Conservation (phyloP, 2,329 filamentous ascomycete genomes). For the Madurella fahalii region DNA sequence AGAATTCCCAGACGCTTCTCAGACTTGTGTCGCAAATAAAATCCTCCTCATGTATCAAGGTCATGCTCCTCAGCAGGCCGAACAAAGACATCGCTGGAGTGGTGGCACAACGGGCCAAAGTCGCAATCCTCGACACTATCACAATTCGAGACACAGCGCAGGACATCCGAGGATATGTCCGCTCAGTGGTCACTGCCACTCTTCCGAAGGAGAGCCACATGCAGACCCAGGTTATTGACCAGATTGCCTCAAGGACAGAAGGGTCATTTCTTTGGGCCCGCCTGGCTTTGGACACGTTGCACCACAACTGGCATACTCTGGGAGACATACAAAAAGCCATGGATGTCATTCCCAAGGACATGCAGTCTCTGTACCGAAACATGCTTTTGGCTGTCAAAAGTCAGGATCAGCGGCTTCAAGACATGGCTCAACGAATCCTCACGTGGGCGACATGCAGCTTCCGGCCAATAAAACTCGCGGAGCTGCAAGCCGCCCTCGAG, state of each 20-base stretch:
- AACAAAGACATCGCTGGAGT: not conserved
- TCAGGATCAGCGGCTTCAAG: not conserved
- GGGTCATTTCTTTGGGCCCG: conserved; percentile 11
- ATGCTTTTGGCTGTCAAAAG: conserved; percentile 1
- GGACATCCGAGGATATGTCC: not conserved
- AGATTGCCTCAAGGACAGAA: not conserved
- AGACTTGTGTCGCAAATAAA: not conserved
- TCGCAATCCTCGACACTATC: not conserved
- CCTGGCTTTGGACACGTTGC: conserved; percentile 1
- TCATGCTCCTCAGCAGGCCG: conserved; percentile 5
- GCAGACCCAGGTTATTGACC: not conserved
- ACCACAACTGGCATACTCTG: conserved; percentile 6
- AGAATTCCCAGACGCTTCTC: not conserved
- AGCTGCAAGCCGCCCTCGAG: conserved; percentile 1
- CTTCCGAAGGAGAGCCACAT: not conserved
- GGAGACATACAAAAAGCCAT: conserved; percentile 1
- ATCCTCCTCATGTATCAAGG: not conserved
- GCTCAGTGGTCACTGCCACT: not conserved
- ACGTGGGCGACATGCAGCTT: conserved; percentile 5
- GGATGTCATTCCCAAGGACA: not conserved
- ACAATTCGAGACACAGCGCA: not conserved
- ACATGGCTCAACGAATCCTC: conserved; percentile 4
- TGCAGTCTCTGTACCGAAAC: conserved; percentile 1
- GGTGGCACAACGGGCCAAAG: not conserved
- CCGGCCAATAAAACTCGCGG: not conserved